Base-by-base conservation (phyloP, 129 eudicot species). In the Flaveria bidentis region DNA sequence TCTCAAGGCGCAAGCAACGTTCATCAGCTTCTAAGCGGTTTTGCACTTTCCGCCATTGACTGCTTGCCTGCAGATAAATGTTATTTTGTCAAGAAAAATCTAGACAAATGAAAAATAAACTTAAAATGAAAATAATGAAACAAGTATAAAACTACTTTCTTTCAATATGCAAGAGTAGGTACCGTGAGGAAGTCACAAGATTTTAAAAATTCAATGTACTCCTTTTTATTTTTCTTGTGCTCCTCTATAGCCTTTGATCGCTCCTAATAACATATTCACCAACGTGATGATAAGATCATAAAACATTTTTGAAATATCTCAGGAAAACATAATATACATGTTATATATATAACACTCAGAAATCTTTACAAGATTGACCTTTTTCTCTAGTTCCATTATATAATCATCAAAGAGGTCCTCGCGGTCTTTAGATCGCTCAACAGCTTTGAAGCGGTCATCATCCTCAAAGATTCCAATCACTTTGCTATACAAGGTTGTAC, bases 11-110 rank as follows among this genome's bases (percentile, higher is more conserved):
- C 17, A 79, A 71, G 77, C 96, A 95, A 79, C 94, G 91, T 78
- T 91, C 94, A 87, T 95, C 92, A 71, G 87, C 85, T 85, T 91
- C 99, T 80, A 95, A 84, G 62, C 97, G 99, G 72, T 91, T 92
- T 82, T 95, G 97, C 78, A 95, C 96, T 95, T 83, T 95, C 53
- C 99, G 77, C 99, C 99, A 95, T 84, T 95, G 99, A 87, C 96
- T 95, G 82, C 86, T 95, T 57, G 97, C 96, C 99, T 95, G 74
- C 41, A 76, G 44, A 74, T 78, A 58, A 58, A 76, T 60, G 47
- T 33, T 15, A 46, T 60, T 20, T 66, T 65, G 41, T 20, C 16
- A 30, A 51, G 7, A 23, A 81, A 68, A 52, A 78, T 73, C 62
- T 7, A 77, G 47, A 68, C 74, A 58, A 42, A 76, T 58, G 57